Evolutionary conservation across 306 rosid species (phyloP).

Genomic region (Alnus rubra): DNA sequence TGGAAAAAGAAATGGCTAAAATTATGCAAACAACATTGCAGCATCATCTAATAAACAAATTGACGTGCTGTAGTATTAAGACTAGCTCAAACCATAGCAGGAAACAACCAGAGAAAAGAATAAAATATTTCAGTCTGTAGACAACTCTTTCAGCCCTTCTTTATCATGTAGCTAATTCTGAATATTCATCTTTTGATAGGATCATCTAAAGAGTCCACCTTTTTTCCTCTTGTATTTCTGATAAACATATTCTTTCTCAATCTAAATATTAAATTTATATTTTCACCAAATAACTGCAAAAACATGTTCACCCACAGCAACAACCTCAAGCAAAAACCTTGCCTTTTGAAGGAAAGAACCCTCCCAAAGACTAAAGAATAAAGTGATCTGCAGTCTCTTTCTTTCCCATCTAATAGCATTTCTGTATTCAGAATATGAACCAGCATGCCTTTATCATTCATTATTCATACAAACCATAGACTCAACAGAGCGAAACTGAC

Average conservation of each 20-base stretch:
- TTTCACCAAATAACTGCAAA: not conserved
- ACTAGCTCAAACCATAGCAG: slow-evolving; percentile 1
- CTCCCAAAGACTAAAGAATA: not conserved
- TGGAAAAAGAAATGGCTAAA: not conserved
- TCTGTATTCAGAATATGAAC: slow-evolving; percentile 22
- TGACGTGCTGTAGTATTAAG: not conserved
- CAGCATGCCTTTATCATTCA: not conserved
- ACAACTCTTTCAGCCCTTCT: not conserved
- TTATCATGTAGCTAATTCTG: not conserved
- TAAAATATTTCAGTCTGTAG: slow-evolving; percentile 1
- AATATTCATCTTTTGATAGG: not conserved
- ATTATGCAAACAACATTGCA: not conserved
- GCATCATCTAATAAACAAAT: not conserved
- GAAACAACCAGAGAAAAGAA: not conserved
- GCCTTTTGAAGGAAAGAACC: not conserved
- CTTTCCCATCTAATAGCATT: not conserved
- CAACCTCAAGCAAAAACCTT: not conserved
- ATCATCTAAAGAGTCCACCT: not conserved
- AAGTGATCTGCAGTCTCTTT: not conserved
- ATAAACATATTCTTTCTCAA: not conserved
- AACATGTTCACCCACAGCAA: not conserved
- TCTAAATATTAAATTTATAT: not conserved
- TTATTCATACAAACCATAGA: not conserved
- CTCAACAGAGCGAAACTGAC: slow-evolving; percentile 11
- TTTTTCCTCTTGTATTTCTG: not conserved